These are phyloP conservation scores for Moringa oleifera DNA, from an alignment of 345 rosid genomes.

Conservation along the genomic window DNA sequence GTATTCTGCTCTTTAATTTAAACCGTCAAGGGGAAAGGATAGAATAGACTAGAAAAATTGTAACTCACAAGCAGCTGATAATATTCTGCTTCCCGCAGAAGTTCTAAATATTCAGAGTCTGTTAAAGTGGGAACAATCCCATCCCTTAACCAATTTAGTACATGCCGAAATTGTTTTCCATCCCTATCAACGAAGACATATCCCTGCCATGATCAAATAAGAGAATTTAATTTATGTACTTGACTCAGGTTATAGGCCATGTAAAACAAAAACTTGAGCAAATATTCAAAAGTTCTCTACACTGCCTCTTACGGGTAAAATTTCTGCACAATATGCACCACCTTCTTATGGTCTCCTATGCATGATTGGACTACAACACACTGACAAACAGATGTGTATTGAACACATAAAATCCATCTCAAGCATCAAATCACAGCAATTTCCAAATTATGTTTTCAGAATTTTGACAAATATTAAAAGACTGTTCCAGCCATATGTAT, in stretches of 20 bases:
- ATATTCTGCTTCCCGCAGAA: constrained; percentile 80
- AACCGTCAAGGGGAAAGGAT: neutral
- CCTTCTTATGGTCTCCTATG: neutral
- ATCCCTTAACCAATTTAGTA: constrained; percentile 93
- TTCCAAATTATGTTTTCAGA: neutral
- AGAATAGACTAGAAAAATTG: constrained; percentile 9
- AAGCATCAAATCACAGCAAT: neutral
- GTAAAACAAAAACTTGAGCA: neutral
- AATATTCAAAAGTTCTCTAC: no score
- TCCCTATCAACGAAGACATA: constrained; percentile 83
- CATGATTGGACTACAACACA: neutral
- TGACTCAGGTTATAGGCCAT: constrained; percentile 1
- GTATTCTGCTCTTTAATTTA: no score
- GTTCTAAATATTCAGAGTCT: constrained; percentile 59
- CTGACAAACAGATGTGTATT: neutral
- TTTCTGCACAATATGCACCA: neutral
- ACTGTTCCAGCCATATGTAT: no score
- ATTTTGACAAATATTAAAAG: no score
- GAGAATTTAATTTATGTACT: constrained; percentile 5
- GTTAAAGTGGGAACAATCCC: constrained; percentile 63
- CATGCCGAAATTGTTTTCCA: constrained; percentile 79
- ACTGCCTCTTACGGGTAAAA: neutral
- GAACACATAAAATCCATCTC: neutral
- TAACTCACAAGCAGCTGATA: constrained; percentile 74
- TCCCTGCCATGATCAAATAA: constrained; percentile 47